Evolutionary conservation across 2,329 filamentous ascomycete species (phyloP), one percentile per base, ranked within the genome.

Genomic region (Fusarium sacchari): DNA sequence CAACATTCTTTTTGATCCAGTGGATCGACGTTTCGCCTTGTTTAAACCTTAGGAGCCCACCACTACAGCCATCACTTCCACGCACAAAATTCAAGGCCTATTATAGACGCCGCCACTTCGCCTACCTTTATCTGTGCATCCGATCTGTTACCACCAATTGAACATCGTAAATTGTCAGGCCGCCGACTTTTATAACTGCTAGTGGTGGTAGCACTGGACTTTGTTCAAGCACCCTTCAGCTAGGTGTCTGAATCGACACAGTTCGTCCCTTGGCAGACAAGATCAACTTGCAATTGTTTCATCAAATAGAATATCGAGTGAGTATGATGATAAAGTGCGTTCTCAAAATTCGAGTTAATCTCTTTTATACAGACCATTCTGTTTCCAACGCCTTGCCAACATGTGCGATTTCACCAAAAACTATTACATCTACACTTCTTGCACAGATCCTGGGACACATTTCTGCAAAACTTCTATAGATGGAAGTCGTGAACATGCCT

Each of bases 351-450:
- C 17, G 28, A 43, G 28, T 67, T 69, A 55, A 69, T 32, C 18
- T 7, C 18, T 20, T 20, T 34, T 22, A 37, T 20, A 24, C 34
- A 71, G 60, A 40, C 43, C 14, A 37, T 18, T 26, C 15, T 46
- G 28, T 60, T 43, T 40, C 11, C 47, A 42, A 40, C 37, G 36
- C 30, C 34, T 36, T 55, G 47, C 64, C 78, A 84, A 34, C 67
- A 89, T 90, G 88, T 90, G 88, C 79, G 86, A 89, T 80, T 93
- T 91, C 79, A 92, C 90, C 78, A 93, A 92, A 78, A 93, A 93
- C 82, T 94, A 92, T 81, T 94, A 93, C 82, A 91, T 94, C 81
- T 94, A 94, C 83, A 91, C 90, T 64, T 87, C 89, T 47, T 94
- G 92, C 78, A 82, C 87, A 64, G 91, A 94, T 78, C 92, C 92